phyloP scores from a whole-genome alignment of 2,329 filamentous ascomycete species.

The Colletotrichum sp. region DNA sequence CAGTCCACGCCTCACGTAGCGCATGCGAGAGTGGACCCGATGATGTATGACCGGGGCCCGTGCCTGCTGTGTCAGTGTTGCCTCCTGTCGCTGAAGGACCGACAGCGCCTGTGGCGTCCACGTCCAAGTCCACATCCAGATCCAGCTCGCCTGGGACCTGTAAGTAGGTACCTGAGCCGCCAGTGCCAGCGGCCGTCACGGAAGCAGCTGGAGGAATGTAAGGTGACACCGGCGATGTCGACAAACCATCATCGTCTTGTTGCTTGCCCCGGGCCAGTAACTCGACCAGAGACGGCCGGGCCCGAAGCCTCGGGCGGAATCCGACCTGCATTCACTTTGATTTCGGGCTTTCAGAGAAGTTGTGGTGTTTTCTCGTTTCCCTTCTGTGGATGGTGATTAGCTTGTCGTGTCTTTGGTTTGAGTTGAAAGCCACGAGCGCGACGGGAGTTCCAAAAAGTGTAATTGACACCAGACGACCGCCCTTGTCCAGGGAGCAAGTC shows the following conservation, averaged over 20 bases:
- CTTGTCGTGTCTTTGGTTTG: not conserved
- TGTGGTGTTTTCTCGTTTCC: not conserved
- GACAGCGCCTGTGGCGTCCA: not conserved
- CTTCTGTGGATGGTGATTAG: not conserved
- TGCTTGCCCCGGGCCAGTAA: constrained; percentile 43
- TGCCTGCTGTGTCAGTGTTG: constrained; percentile 21
- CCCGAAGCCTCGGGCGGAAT: constrained; percentile 53
- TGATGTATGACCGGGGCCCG: constrained; percentile 20
- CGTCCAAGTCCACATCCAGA: not conserved
- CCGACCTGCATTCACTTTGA: constrained; percentile 53
- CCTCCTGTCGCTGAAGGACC: constrained; percentile 28
- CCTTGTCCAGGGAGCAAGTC: not conserved
- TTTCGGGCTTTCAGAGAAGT: not conserved
- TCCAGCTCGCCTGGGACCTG: constrained; percentile 24
- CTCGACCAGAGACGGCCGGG: constrained; percentile 58
- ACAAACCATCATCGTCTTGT: constrained; percentile 23
- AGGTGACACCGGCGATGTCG: constrained; percentile 18
- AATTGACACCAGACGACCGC: not conserved
- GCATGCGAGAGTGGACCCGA: constrained; percentile 15
- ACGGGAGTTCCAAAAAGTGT: not conserved
- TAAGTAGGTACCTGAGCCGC: constrained; percentile 20
- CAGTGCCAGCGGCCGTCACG: constrained; percentile 17
- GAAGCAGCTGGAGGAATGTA: constrained; percentile 9
- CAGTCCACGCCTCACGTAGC: constrained; percentile 1
- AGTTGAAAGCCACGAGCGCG: not conserved